phyloP scores from a whole-genome alignment of 306 rosid genomes.

The Senna tora region DNA sequence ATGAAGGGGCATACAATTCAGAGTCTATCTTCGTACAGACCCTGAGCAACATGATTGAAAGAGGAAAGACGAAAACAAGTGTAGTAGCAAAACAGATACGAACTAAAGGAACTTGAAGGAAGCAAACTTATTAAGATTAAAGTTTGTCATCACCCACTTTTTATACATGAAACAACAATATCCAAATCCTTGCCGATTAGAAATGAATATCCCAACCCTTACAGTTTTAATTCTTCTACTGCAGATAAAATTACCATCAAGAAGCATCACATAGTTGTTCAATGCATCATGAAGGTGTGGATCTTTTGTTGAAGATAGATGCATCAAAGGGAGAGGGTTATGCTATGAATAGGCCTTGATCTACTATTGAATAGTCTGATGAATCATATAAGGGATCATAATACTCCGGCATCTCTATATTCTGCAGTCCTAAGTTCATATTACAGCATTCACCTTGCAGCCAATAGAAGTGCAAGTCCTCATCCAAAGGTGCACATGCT shows the following conservation, averaged over 20 bases:
- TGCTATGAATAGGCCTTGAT: slow-evolving; percentile 78
- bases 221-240: slow-evolving; percentile 41
- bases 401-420: slow-evolving; percentile 56
- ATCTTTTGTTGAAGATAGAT: background rate
- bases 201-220: slow-evolving; percentile 56
- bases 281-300: too few species aligned
- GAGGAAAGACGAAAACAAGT: background rate
- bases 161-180: slow-evolving; percentile 56
- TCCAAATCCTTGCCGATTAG: slow-evolving; percentile 61
- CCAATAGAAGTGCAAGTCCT: slow-evolving; percentile 62
- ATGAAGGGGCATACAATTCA: background rate
- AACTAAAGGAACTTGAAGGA: slow-evolving; percentile 28
- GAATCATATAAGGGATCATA: slow-evolving; percentile 69
- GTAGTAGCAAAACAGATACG: background rate
- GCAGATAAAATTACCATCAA: slow-evolving; percentile 41
- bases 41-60: background rate
- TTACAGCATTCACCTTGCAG: slow-evolving; percentile 55
- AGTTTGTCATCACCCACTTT: slow-evolving; percentile 51
- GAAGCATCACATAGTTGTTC: slow-evolving; percentile 44
- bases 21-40: background rate
- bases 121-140: slow-evolving; percentile 56
- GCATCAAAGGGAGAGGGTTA: slow-evolving; percentile 43
- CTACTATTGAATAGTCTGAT: slow-evolving; percentile 64
- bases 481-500: slow-evolving; percentile 55
- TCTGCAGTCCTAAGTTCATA: slow-evolving; percentile 57